A percentile compares a stretch with the other conserved stretches of the same genome.
These are phyloP conservation scores for Trichosporon asahii DNA, from an alignment of 1,284 basidiomycete genomes.

Conservation along the genomic window DNA sequence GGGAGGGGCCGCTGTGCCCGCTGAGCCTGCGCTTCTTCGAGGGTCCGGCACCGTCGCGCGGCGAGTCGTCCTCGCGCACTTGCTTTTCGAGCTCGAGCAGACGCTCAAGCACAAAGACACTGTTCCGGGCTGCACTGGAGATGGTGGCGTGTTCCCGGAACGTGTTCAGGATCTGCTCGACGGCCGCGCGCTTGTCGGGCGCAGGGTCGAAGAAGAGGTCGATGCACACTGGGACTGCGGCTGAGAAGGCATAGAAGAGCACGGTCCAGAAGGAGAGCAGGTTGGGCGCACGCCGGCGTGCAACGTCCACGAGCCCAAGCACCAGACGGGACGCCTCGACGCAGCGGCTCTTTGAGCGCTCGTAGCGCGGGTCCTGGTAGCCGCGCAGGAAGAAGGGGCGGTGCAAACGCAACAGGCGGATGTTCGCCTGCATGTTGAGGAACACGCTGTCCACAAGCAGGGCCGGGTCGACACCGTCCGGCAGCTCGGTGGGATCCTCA, in stretches of 20 bases:
- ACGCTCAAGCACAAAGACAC: constrained; percentile 22
- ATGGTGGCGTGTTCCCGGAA: constrained; percentile 17
- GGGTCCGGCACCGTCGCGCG: neutral
- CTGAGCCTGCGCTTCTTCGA: neutral
- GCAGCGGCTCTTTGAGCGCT: constrained; percentile 19
- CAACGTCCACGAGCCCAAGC: constrained; percentile 20
- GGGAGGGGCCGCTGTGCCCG: neutral
- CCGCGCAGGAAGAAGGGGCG: constrained; percentile 24
- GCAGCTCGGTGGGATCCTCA: constrained; percentile 14
- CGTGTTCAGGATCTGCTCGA: constrained; percentile 16
- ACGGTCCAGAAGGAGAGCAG: constrained; percentile 24
- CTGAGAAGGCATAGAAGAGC: constrained; percentile 25
- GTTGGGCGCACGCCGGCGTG: constrained; percentile 12
- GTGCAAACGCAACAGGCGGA: constrained; percentile 22
- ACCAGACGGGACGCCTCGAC: constrained; percentile 15
- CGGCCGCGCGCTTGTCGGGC: constrained; percentile 15
- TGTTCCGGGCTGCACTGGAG: constrained; percentile 20
- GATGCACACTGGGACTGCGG: constrained; percentile 23
- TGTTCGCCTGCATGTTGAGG: constrained; percentile 22
- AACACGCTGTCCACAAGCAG: constrained; percentile 23
- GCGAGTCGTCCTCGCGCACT: neutral
- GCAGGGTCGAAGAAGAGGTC: constrained; percentile 23
- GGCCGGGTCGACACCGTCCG: neutral
- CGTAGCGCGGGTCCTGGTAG: constrained; percentile 21
- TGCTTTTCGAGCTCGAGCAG: constrained; percentile 15